These are phyloP conservation scores for Pulveroboletus sp. DNA, from an alignment of 768 basidiomycete species.

Conservation along the genomic window DNA sequence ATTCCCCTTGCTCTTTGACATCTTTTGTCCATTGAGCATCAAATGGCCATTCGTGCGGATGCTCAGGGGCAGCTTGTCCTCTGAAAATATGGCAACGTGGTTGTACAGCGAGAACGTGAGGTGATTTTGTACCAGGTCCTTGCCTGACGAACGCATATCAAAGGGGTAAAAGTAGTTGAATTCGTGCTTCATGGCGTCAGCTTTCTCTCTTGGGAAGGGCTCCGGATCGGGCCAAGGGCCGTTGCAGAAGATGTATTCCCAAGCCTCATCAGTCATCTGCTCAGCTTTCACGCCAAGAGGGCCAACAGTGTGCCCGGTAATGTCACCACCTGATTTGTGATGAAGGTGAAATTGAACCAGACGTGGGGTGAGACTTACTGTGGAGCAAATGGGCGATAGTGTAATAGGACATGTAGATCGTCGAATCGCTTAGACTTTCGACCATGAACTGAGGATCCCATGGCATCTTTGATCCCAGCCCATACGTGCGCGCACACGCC, in stretches of 20 bases:
- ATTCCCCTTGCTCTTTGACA: conserved; percentile 97
- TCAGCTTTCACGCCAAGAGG: conserved; percentile 82
- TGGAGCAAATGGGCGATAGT: conserved; percentile 91
- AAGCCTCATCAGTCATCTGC: conserved; percentile 96
- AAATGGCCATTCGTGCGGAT: conserved; percentile 96
- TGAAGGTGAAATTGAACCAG: conserved; percentile 8
- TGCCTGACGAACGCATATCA: conserved; percentile 96
- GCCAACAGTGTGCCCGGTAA: conserved; percentile 79
- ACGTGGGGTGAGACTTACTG: conserved; percentile 44
- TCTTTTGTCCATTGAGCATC: conserved; percentile 97
- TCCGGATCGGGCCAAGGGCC: conserved; percentile 72
- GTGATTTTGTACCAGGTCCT: conserved; percentile 95
- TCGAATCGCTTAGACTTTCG: conserved; percentile 95
- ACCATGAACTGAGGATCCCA: conserved; percentile 98
- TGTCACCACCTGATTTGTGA: conserved; percentile 49
- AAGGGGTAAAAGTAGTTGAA: conserved; percentile 98
- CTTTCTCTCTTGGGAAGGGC: conserved; percentile 71
- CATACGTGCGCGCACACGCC: conserved; percentile 98
- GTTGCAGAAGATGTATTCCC: conserved; percentile 89
- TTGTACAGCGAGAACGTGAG: conserved; percentile 92
- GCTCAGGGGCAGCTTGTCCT: conserved; percentile 85
- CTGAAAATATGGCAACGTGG: conserved; percentile 89
- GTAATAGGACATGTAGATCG: conserved; percentile 98
- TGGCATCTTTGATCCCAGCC: conserved; percentile 90
- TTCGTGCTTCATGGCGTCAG: conserved; percentile 82